Percentiles rank a stretch among this genome's conserved stretches.
Evolutionary conservation across 768 basidiomycete genomes (phyloP).

Genomic region (Rhodotorula taiwanensis): DNA sequence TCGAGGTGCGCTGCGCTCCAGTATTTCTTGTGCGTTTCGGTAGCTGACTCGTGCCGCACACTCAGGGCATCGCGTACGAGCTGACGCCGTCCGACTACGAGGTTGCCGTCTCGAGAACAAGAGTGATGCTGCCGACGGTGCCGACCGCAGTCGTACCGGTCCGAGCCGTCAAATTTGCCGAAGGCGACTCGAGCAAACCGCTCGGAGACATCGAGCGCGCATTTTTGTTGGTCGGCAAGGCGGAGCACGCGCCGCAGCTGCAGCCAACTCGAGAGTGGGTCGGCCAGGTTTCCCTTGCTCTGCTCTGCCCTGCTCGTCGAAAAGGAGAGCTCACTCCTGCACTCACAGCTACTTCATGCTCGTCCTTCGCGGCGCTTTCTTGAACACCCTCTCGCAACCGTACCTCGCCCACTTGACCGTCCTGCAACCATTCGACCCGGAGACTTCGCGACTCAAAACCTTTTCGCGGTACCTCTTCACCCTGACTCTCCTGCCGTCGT

Average conservation of each 20-base stretch:
- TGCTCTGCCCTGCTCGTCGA: not conserved
- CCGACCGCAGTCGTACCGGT: conserved; percentile 12
- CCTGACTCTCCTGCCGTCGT: conserved; percentile 37
- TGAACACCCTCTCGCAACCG: conserved; percentile 20
- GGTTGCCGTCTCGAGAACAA: not conserved
- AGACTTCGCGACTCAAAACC: conserved; percentile 21
- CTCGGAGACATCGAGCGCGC: not conserved
- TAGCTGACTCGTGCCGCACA: rapidly evolving
- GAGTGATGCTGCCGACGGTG: not conserved
- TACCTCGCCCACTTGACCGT: conserved; percentile 22
- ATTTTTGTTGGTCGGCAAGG: not conserved
- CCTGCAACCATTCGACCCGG: conserved; percentile 17
- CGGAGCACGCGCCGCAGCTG: not conserved
- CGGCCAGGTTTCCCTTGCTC: not conserved
- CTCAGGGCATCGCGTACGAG: conserved; percentile 20
- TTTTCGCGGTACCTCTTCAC: conserved; percentile 36
- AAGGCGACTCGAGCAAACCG: conserved; percentile 11
- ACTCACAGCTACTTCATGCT: conserved; percentile 11
- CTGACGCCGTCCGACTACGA: not conserved
- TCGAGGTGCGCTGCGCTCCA: conserved; percentile 12
- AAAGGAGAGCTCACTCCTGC: too few relatives aligned
- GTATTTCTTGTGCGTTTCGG: too few relatives aligned
- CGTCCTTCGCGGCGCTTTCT: conserved; percentile 21
- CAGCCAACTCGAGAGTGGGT: conserved; percentile 15
- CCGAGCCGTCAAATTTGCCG: not conserved